Evolutionary conservation across 2,329 filamentous ascomycete genomes (phyloP).

Genomic region (Cytospora chrysosperma): DNA sequence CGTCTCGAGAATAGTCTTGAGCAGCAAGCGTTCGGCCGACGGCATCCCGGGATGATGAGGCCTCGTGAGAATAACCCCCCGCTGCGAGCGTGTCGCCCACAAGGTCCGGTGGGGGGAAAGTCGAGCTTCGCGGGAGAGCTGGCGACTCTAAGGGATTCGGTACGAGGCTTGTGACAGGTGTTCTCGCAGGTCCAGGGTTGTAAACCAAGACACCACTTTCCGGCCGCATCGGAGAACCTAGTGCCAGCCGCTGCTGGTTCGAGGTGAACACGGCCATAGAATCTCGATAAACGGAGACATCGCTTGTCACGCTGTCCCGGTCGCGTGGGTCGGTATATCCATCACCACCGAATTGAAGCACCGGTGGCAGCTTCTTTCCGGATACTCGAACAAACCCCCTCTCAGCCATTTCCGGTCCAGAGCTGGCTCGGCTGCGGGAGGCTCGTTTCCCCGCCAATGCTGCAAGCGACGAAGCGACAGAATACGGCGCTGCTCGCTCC

Average conservation of each 20-base stretch:
- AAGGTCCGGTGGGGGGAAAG: constrained; percentile 23
- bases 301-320: constrained; percentile 43
- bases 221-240: constrained; percentile 59
- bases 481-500: constrained; percentile 46
- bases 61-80: constrained; percentile 1
- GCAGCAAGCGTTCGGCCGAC: constrained; percentile 22
- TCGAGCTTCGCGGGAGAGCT: constrained; percentile 16
- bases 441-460: constrained; percentile 43
- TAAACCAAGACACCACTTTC: constrained; percentile 61
- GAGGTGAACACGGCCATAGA: constrained; percentile 32
- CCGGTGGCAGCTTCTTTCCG: constrained; percentile 63
- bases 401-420: constrained; percentile 44
- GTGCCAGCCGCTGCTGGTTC: constrained; percentile 44
- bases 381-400: constrained; percentile 64
- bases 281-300: constrained; percentile 45
- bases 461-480: constrained; percentile 50
- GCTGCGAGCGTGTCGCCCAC: constrained; percentile 23
- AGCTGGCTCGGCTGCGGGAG: constrained; percentile 34
- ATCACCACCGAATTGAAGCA: constrained; percentile 61
- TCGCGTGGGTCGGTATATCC: constrained; percentile 55
- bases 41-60: background rate
- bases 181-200: constrained; percentile 64
- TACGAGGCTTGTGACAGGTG: constrained; percentile 47
- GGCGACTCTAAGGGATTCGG: constrained; percentile 19
- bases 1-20: constrained; percentile 21